Base-by-base conservation (phyloP, 805 yeast species). In the Ogataea methylovora region DNA sequence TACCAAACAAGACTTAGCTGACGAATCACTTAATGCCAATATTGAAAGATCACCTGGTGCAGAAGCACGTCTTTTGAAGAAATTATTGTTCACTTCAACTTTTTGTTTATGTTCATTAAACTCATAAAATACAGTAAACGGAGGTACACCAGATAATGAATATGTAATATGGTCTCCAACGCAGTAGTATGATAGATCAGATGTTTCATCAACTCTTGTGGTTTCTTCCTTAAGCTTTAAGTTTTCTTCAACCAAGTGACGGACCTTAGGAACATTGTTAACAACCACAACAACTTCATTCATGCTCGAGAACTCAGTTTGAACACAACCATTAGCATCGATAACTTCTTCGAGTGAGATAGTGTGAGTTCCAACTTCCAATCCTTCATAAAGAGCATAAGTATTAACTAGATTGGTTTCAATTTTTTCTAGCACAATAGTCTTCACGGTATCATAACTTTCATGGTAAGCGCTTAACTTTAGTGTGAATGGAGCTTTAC, bases 101-200 rank as follows among this genome's bases (percentile, higher is more conserved):
- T 65, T 71, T 43, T 80, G 76, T 23, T 58, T 56, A 20, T 64
- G 60, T 2, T 71, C 81, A 45, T 84, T 79, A 61, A 90, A 88
- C 19, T 69, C 69, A 53, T 92, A 92, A 33, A 64, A 72, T 4
- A 94, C 70, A 1, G 70, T 70, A 52, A 86, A 86, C 15, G 96
- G 96, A 0, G 94, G 74, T 4, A 73, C 63, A 2, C 97, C 97
- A 12, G 73, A 72, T 41, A 90, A 57, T 41, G 79, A 72, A 51
- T 84, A 84, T 1, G 81, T 68, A 18, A 92, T 73, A 40, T 83
- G 81, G 41, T 90, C 97, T 9, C 98, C 99, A 19, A 90, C 95
- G 69, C 99, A 92, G 49, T 78, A 81, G 47, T 81, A 72, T 20
- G 32, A 27, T 45, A 2, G 42, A 42, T 20, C 22, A 8, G 16